These are phyloP conservation scores for Phytophthora palmivora DNA, from an alignment of 352 stramenopile genomes.

Conservation along the genomic window DNA sequence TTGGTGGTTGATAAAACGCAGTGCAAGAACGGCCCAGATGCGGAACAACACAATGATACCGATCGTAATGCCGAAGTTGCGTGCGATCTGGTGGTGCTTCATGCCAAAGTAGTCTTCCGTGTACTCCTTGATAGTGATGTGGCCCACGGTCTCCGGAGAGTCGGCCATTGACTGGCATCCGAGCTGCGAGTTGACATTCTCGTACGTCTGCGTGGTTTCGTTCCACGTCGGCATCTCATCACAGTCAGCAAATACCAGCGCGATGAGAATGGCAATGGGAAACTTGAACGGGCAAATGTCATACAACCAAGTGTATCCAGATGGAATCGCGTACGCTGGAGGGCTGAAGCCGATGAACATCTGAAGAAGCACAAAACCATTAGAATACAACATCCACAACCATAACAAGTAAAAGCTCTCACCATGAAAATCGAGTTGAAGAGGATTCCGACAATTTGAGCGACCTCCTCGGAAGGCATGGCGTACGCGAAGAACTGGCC, in stretches of 20 bases:
- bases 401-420: no score
- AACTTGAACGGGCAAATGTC: constrained; percentile 25
- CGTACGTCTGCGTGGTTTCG: neutral
- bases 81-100: constrained; percentile 12
- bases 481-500: no score
- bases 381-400: no score
- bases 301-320: constrained; percentile 14
- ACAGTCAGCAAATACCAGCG: constrained; percentile 20
- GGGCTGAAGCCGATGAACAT: no score
- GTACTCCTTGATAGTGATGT: neutral
- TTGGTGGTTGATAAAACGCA: neutral
- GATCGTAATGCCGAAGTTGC: constrained; percentile 10
- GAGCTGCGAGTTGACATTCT: constrained; percentile 7
- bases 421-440: no score
- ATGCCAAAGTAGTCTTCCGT: neutral
- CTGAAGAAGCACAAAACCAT: no score
- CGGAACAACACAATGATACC: constrained; percentile 1
- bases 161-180: constrained; percentile 6
- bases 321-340: constrained; percentile 7
- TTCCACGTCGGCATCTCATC: neutral
- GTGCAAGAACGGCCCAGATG: neutral
- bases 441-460: no score
- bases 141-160: constrained; percentile 10
- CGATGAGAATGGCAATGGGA: constrained; percentile 20
- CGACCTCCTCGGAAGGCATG: no score